Percentiles rank a stretch among this genome's conserved stretches.
Conservation (phyloP, 352 stramenopile genomes). For the Globisporangium alternatum region DNA sequence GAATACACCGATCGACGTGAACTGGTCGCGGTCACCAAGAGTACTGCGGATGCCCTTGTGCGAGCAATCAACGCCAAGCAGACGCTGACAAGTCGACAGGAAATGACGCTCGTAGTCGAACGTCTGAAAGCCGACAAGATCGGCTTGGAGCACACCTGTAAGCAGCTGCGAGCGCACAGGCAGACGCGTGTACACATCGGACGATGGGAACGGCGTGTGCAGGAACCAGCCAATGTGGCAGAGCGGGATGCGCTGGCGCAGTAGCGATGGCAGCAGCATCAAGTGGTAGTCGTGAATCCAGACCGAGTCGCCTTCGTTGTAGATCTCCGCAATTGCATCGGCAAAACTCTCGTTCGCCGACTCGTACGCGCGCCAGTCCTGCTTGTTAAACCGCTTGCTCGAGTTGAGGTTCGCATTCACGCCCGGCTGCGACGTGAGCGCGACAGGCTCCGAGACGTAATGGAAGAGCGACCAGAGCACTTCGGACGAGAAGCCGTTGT, state of each 20-base stretch:
- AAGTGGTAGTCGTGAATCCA: constrained; percentile 91
- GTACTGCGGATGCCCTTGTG: constrained; percentile 78
- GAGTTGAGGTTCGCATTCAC: constrained; percentile 40
- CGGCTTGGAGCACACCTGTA: constrained; percentile 74
- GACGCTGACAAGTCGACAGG: constrained; percentile 74
- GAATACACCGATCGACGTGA: constrained; percentile 86
- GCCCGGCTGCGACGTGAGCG: constrained; percentile 39
- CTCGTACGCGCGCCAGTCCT: constrained; percentile 88
- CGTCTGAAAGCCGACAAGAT: constrained; percentile 87
- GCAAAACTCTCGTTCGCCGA: constrained; percentile 86
- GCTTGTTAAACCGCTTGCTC: constrained; percentile 82
- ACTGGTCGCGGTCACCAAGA: constrained; percentile 69
- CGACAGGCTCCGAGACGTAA: constrained; percentile 79
- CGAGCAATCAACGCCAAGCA: constrained; percentile 68
- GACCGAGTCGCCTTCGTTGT: constrained; percentile 86
- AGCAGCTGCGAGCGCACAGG: constrained; percentile 77
- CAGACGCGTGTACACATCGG: constrained; percentile 82
- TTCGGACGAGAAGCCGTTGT: constrained; percentile 88
- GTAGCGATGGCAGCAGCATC: constrained; percentile 84
- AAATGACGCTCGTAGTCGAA: constrained; percentile 90
- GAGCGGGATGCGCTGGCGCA: constrained; percentile 68
- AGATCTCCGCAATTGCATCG: constrained; percentile 81
- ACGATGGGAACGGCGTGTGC: constrained; percentile 86
- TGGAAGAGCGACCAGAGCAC: constrained; percentile 91
- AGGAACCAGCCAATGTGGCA: constrained; percentile 87